phyloP scores from a whole-genome alignment of 768 basidiomycete genomes.

The Serendipita sp. region DNA sequence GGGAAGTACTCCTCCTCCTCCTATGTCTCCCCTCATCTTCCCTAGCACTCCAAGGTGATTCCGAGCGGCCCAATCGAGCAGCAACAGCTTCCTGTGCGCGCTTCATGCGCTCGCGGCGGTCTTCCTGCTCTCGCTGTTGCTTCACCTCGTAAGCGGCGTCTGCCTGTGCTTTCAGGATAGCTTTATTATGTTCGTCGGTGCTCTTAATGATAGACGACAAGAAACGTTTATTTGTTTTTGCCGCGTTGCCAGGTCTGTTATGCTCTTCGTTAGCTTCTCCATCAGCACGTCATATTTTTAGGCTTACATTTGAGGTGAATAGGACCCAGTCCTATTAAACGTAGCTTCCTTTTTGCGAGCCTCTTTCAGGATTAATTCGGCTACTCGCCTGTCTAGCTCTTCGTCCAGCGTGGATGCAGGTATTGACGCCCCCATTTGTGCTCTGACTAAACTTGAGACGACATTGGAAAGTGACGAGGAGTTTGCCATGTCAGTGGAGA shows the following conservation, averaged over 20 bases:
- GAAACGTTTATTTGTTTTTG: conserved; percentile 43
- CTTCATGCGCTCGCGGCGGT: conserved; percentile 25
- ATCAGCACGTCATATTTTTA: neutral
- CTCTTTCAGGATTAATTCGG: conserved; percentile 80
- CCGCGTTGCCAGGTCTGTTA: conserved; percentile 51
- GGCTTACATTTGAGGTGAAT: neutral
- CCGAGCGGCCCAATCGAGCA: conserved; percentile 21
- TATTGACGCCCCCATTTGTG: conserved; percentile 57
- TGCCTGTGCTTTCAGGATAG: conserved; percentile 32
- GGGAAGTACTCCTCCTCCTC: conserved; percentile 14
- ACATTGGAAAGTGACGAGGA: conserved; percentile 60
- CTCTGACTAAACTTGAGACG: conserved; percentile 63
- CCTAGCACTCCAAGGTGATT: conserved; percentile 14
- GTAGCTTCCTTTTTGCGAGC: conserved; percentile 80
- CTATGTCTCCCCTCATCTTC: conserved; percentile 20
- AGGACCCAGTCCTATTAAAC: conserved; percentile 19
- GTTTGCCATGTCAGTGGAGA: neutral
- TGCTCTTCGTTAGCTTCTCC: no score
- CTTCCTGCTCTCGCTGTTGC: conserved; percentile 15
- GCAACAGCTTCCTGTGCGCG: conserved; percentile 64
- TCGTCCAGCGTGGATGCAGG: conserved; percentile 49
- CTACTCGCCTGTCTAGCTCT: conserved; percentile 83
- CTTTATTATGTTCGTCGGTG: conserved; percentile 92
- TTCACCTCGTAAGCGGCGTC: conserved; percentile 16
- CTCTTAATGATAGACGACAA: conserved; percentile 58